Evolutionary conservation across 805 yeast species (phyloP), one percentile per base, ranked within the genome.

Genomic region (Myxozyma kluyveri): DNA sequence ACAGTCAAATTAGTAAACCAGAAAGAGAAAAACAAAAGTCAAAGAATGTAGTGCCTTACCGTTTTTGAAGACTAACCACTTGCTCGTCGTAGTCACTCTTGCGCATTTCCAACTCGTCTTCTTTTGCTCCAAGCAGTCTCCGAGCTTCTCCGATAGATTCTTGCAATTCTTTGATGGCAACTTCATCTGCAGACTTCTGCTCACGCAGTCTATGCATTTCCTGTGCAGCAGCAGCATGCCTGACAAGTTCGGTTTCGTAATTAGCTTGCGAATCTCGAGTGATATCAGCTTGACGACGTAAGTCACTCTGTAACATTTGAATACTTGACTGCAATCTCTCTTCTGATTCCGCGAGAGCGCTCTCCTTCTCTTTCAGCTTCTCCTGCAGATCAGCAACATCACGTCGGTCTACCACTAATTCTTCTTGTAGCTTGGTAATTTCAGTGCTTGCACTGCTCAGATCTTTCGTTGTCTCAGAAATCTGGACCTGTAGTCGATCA

Each of bases 241-340:
- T 74, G 38, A 72, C 73, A 37, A 81, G 69, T 57, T 82, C 86
- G 33, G 69, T 65, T 52, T 80, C 81, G 61, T 81, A 83, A 56
- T 77, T 81, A 36, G 63, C 62, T 61, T 81, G 85, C 23, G 78
- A 73, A 24, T 75, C 77, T 33, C 69, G 61, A 17, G 81, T 77
- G 49, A 80, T 64, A 12, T 71, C 59, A 2, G 71, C 69, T 61
- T 83, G 86, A 22, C 70, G 65, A 29, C 68, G 69, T 46, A 76
- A 62, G 36, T 76, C 76, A 4, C 58, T 57, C 61, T 49, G 66
- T 47, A 37, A 62, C 48, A 35, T 69, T 53, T 45, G 67, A 65
- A 24, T 63, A 51, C 50, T 68, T 68, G 58, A 70, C 64, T 17
- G 67, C 69, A 47, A 56, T 48, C 61, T 64, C 17, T 63, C 57